phyloP scores from a whole-genome alignment of 1,284 basidiomycete genomes.

The Papiliotrema laurentii region DNA sequence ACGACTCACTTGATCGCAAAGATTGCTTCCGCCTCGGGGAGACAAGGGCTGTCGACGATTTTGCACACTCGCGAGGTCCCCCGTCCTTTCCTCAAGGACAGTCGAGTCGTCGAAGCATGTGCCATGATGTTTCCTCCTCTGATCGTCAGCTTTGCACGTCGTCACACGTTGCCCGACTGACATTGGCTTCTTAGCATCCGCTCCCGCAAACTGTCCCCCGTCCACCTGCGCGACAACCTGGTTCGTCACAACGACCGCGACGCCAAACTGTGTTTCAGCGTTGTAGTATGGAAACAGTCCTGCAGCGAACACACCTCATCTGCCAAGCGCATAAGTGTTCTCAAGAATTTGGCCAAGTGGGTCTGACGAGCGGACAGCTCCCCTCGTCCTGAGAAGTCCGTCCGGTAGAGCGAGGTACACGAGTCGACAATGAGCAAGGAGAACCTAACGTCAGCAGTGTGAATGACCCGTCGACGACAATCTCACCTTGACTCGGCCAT shows the following conservation, averaged over 20 bases:
- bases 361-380: conserved; percentile 93
- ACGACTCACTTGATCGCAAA: conserved; percentile 74
- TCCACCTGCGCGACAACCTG: conserved; percentile 99
- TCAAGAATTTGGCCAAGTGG: conserved; percentile 94
- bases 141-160: conserved; percentile 1
- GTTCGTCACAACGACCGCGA: conserved; percentile 95
- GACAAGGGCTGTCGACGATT: conserved; percentile 95
- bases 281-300: neutral
- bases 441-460: conserved; percentile 61
- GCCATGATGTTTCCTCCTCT: conserved; percentile 90
- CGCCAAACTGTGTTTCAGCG: conserved; percentile 67
- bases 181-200: conserved; percentile 92
- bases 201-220: conserved; percentile 76
- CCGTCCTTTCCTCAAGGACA: conserved; percentile 89
- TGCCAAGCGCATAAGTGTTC: conserved; percentile 86
- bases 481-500: conserved; percentile 92
- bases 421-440: conserved; percentile 95
- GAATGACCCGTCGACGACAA: neutral
- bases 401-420: conserved; percentile 91
- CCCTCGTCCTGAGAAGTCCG: conserved; percentile 92
- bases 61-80: conserved; percentile 92
- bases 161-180: conserved; percentile 14
- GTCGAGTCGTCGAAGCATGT: conserved; percentile 88
- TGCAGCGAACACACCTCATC: conserved; percentile 67
- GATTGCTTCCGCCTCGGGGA: conserved; percentile 93